These are phyloP conservation scores for Marasmius oreades DNA, from an alignment of 1,284 basidiomycete species.

Conservation along the genomic window DNA sequence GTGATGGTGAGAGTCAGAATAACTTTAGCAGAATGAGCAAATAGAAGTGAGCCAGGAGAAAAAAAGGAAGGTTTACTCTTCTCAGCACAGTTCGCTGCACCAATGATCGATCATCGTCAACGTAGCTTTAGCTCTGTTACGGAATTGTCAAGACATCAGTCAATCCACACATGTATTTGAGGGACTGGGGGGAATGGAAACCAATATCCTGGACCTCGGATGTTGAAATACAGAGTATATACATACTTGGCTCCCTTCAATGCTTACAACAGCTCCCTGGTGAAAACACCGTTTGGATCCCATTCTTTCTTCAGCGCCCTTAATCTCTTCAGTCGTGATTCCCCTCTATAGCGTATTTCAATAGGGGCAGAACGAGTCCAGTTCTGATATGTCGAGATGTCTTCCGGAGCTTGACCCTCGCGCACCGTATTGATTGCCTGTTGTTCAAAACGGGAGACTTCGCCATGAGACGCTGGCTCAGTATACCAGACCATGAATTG, in stretches of 20 bases:
- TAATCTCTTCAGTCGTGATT: slow-evolving; percentile 2
- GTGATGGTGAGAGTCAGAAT: too few relatives aligned
- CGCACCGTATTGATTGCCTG: neutral
- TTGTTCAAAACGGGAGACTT: slow-evolving; percentile 2
- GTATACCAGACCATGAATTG: slow-evolving; percentile 8
- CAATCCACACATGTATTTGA: too few relatives aligned
- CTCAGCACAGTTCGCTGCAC: too few relatives aligned
- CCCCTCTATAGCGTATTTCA: slow-evolving; percentile 4
- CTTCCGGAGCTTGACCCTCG: neutral
- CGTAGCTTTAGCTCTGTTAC: too few relatives aligned
- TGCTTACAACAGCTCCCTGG: slow-evolving; percentile 3
- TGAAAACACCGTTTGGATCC: slow-evolving; percentile 8
- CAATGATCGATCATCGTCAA: too few relatives aligned
- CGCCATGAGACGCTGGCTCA: neutral
- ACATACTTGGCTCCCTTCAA: neutral
- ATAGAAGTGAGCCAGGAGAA: too few relatives aligned
- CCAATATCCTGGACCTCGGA: too few relatives aligned
- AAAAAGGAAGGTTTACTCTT: too few relatives aligned
- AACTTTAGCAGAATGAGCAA: too few relatives aligned
- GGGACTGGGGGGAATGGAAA: too few relatives aligned
- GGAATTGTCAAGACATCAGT: too few relatives aligned
- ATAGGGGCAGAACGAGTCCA: slow-evolving; percentile 6
- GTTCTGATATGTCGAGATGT: slow-evolving; percentile 5
- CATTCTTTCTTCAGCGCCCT: slow-evolving; percentile 6
- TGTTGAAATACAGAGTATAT: too few relatives aligned